Percentiles rank a stretch among this genome's conserved stretches.
Conservation (phyloP, 805 yeast genomes). For the Candida tammaniensis region DNA sequence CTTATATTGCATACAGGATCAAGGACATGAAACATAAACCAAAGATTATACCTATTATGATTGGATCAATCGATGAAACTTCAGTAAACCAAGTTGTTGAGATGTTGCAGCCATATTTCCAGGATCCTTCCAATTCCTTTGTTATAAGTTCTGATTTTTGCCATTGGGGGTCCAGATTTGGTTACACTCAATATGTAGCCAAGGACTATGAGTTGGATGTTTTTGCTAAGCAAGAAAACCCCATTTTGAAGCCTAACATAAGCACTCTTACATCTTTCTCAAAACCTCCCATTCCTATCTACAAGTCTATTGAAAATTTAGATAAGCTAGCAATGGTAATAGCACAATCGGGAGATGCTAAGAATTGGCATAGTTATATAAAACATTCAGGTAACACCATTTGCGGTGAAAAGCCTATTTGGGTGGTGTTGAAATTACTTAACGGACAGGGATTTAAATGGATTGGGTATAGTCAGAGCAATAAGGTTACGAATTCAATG, state of each 20-base stretch:
- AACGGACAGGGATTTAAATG: slow-evolving; percentile 45
- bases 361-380: slow-evolving; percentile 66
- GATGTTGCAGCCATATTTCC: slow-evolving; percentile 51
- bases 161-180: slow-evolving; percentile 72
- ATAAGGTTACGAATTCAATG: slow-evolving; percentile 37
- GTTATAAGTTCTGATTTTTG: slow-evolving; percentile 89
- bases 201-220: slow-evolving; percentile 3
- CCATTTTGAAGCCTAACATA: slow-evolving; percentile 1
- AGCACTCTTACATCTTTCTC: slow-evolving; percentile 4
- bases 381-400: slow-evolving; percentile 77
- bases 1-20: slow-evolving; percentile 58
- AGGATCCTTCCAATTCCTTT: slow-evolving; percentile 59
- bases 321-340: slow-evolving; percentile 72
- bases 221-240: slow-evolving; percentile 3
- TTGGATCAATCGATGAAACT: slow-evolving; percentile 56
- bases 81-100: slow-evolving; percentile 46
- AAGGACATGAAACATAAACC: slow-evolving; percentile 28
- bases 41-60: slow-evolving; percentile 73
- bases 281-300: slow-evolving; percentile 45
- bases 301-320: slow-evolving; percentile 68
- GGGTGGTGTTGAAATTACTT: slow-evolving; percentile 51
- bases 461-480: slow-evolving; percentile 81
- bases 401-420: slow-evolving; percentile 87
- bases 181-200: slow-evolving; percentile 36
- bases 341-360: slow-evolving; percentile 52